Evolutionary conservation across 192 early-diverging fungal species (phyloP).

Genomic region (Coemansia sp.): DNA sequence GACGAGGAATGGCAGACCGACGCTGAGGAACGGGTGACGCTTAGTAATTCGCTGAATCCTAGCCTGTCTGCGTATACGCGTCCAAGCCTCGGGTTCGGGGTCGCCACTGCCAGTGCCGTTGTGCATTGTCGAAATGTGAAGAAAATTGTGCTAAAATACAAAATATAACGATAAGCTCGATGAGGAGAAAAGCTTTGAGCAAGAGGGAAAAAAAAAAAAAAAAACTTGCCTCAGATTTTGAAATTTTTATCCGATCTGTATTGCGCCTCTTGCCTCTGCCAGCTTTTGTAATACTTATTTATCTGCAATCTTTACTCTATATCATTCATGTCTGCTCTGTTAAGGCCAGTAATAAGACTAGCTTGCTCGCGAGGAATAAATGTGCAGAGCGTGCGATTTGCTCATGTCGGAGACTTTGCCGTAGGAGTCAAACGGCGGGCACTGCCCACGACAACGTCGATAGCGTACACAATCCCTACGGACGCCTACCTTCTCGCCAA

Average conservation of each 20-base stretch:
- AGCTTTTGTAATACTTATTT: neutral
- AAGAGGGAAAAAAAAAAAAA: neutral
- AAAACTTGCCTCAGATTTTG: neutral
- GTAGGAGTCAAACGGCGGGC: slow-evolving; percentile 32
- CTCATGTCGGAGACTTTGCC: slow-evolving; percentile 2
- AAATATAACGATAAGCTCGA: neutral
- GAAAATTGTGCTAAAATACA: neutral
- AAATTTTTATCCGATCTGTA: too few relatives aligned
- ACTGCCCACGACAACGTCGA: slow-evolving; percentile 44
- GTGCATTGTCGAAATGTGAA: neutral
- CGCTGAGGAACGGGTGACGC: slow-evolving; percentile 62
- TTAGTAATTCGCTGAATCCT: slow-evolving; percentile 31
- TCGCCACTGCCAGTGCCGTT: slow-evolving; percentile 1
- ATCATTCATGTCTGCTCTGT: neutral
- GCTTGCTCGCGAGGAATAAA: neutral
- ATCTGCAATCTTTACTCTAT: neutral
- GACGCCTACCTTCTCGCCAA: slow-evolving; percentile 43
- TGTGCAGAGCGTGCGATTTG: neutral
- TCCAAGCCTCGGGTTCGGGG: slow-evolving; percentile 7
- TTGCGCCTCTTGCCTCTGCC: neutral
- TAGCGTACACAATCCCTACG: slow-evolving; percentile 42
- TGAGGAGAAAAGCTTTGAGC: neutral
- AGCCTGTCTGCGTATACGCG: slow-evolving; percentile 9
- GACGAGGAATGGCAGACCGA: slow-evolving; percentile 70
- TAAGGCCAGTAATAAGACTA: neutral